These are phyloP conservation scores for Linnemannia schmuckeri DNA, from an alignment of 192 early-diverging fungal species.

Conservation along the genomic window DNA sequence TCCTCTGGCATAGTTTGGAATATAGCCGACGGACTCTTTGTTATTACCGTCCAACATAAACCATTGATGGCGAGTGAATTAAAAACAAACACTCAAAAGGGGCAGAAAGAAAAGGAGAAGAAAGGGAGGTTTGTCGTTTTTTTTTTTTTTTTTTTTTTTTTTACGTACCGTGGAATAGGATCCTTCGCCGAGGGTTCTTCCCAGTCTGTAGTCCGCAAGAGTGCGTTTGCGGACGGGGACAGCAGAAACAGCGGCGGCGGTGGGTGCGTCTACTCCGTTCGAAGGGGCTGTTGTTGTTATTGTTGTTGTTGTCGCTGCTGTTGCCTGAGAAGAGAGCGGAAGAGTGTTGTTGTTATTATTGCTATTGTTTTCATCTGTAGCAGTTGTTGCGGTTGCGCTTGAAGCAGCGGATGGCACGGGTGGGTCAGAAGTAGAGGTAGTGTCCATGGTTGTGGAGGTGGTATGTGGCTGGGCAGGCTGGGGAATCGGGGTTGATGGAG, in stretches of 20 bases:
- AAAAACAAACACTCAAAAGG: not conserved
- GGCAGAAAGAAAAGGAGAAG: not conserved
- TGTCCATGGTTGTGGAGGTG: not conserved
- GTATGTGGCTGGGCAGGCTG: not conserved
- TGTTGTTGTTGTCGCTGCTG: not conserved
- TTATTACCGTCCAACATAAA: not conserved
- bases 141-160: not conserved
- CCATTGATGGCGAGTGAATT: not conserved
- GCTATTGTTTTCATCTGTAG: not conserved
- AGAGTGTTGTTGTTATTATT: constrained; percentile 4
- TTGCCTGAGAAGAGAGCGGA: not conserved
- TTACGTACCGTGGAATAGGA: constrained; percentile 89
- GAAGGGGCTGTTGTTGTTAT: constrained; percentile 1
- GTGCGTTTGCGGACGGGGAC: constrained; percentile 72
- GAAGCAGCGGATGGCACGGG: not conserved
- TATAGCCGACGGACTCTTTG: not conserved
- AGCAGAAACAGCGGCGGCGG: constrained; percentile 12
- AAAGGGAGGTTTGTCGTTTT: not conserved
- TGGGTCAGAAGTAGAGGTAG: not conserved
- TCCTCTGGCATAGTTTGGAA: constrained; percentile 8
- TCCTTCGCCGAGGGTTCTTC: constrained; percentile 90
- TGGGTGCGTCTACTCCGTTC: not conserved
- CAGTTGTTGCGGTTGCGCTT: not conserved
- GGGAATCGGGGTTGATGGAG: constrained; percentile 13
- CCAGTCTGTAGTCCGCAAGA: constrained; percentile 89